phyloP scores from a whole-genome alignment of 352 stramenopile genomes.

The Phytophthora multivora region DNA sequence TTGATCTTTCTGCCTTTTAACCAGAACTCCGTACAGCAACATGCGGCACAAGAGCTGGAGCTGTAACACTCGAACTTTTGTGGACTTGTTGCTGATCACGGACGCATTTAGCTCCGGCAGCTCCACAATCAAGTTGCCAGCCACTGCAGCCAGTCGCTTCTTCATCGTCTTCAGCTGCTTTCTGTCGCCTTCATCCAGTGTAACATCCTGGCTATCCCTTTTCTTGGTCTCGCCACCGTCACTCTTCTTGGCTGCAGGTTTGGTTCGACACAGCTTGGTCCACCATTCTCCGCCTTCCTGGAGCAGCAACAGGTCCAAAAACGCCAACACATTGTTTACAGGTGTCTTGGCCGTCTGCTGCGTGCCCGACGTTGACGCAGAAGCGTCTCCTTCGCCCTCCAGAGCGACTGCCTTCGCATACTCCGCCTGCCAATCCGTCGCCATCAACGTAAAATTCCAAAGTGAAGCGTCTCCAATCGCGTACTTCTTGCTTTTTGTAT shows the following conservation, averaged over 20 bases:
- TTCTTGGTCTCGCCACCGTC: conserved; percentile 4
- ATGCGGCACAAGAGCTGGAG: conserved; percentile 69
- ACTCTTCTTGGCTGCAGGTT: conserved; percentile 9
- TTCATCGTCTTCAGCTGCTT: conserved; percentile 20
- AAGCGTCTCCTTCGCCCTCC: conserved; percentile 8
- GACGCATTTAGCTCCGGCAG: conserved; percentile 37
- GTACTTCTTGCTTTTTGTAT: neutral
- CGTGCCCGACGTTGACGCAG: neutral
- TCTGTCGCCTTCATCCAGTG: conserved; percentile 11
- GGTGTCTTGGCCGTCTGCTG: conserved; percentile 15
- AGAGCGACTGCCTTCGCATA: conserved; percentile 27
- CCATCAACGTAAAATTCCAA: conserved; percentile 5
- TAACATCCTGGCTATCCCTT: no score
- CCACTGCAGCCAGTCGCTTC: conserved; percentile 29
- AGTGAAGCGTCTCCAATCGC: conserved; percentile 15
- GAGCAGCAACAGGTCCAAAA: conserved; percentile 30
- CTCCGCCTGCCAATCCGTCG: conserved; percentile 29
- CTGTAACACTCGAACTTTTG: conserved; percentile 64
- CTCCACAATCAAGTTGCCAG: conserved; percentile 23
- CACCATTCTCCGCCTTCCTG: conserved; percentile 42
- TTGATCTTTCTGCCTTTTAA: conserved; percentile 34
- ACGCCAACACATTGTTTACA: conserved; percentile 18
- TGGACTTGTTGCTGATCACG: conserved; percentile 26
- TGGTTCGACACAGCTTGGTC: conserved; percentile 3
- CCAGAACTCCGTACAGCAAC: conserved; percentile 37